Evolutionary conservation across 805 yeast species (phyloP), one percentile per base, ranked within the genome.

Genomic region (Kluyveromyces starmeri): DNA sequence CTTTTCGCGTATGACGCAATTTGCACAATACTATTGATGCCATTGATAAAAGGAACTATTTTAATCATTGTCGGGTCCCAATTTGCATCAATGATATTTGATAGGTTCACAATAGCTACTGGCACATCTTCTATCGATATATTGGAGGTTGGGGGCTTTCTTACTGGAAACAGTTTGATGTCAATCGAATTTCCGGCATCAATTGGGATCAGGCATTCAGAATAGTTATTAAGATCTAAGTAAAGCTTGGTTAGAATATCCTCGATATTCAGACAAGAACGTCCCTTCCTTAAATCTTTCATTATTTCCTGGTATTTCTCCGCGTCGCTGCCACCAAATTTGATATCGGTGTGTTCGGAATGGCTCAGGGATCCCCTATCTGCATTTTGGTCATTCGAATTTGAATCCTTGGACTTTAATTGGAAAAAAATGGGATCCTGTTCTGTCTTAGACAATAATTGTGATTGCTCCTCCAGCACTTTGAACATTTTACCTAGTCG

Each of bases 1-100:
- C 95, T 80, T 47, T 83, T 76, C 2, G 96, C 84, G 34, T 86
- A 58, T 34, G 75, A 73, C 13, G 95, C 74, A 24, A 94, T 89
- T 36, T 71, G 69, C 23, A 75, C 67, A 13, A 92, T 75, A 5
- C 92, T 83, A 53, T 89, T 89, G 32, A 86, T 67, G 1, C 99
- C 98, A 49, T 92, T 75, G 32, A 92, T 84, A 45, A 67, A 81
- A 0, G 96, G 95, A 8, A 84, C 60, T 16, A 92, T 83, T 45
- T 82, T 79, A 29, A 85, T 65, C 92, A 92, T 81, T 2, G 97
- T 89, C 1, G 96, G 96, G 57, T 92, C 98, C 96, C 98, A 92
- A 48, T 83, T 80, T 7, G 83, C 80, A 56, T 92, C 98, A 27
- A 84, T 78, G 41, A 92, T 65, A 24, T 71, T 62, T 19, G 70